Evolutionary conservation across 225 moss, liverwort and hornwort species (phyloP), one percentile per base, ranked within the genome.

Genomic region (Pleurozium schreberi): DNA sequence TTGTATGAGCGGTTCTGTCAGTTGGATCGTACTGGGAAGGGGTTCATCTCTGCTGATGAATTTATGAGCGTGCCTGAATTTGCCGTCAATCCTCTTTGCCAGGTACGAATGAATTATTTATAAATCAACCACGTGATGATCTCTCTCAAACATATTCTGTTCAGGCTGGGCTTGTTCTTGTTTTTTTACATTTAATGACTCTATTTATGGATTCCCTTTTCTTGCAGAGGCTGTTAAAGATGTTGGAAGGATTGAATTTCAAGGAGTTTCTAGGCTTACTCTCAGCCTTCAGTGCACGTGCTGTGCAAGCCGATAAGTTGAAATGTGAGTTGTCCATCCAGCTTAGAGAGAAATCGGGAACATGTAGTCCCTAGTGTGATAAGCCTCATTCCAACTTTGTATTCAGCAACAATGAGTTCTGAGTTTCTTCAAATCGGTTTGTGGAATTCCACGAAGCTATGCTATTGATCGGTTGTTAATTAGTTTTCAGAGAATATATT

Each of bases 21-120:
- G 62, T 88, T 98, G 90, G 99, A 99, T 78, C 94, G 95, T 43
- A 95, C 93, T 86, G 95, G 97, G 52, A 99, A 99, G 80, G 98
- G 98, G 14, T 99, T 96, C 47, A 96, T 99, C 90, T 97, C 97
- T 68, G 96, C 96, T 8, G 98, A 99, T 91, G 98, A 97, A 90
- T 97, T 99, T 66, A 96, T 97, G 97, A 96, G 97, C 62, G 97
- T 99, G 76, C 97, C 97, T 3, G 97, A 99, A 84, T 99, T 99
- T 89, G 99, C 97, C 45, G 95, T 99, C 34, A 99, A 97, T 85
- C 97, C 97, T 77, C 93, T 99, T 63, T 96, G 91, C 60, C 97
- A 99, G 97, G 99, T 99, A 65, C 81, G 22, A 61, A 43, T 80
- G 80, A 27, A 28, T 11, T 27, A 40, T 80, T 40, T 59, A 40